Conservation (phyloP, 2,329 filamentous ascomycete species). For the Paraconiothyrium sp. region DNA sequence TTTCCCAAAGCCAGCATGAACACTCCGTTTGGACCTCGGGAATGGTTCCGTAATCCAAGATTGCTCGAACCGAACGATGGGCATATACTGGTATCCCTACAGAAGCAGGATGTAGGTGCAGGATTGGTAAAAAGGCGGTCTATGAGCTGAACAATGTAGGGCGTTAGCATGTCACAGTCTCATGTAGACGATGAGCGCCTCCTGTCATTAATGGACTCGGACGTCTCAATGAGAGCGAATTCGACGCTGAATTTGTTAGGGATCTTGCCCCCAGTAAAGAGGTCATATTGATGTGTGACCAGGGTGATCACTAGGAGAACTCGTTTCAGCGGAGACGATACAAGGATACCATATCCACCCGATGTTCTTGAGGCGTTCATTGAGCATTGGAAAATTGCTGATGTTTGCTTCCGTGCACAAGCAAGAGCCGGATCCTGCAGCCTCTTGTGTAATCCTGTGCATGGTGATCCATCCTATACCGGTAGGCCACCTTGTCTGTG, state of each 20-base stretch:
- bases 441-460: not conserved
- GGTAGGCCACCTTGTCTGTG: not conserved
- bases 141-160: not conserved
- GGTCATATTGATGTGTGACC: not conserved
- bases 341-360: not conserved
- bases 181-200: not conserved
- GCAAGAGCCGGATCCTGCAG: slow-evolving; percentile 5
- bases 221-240: not conserved
- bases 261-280: too few relatives aligned
- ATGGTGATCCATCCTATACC: not conserved
- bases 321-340: not conserved
- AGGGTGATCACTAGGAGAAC: slow-evolving; percentile 1
- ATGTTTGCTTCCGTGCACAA: not conserved
- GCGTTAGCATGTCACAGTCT: not conserved
- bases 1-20: not conserved
- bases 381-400: slow-evolving; percentile 1
- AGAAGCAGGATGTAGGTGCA: not conserved
- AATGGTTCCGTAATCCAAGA: not conserved
- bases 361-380: not conserved
- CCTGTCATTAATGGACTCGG: not conserved
- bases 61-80: slow-evolving; percentile 7
- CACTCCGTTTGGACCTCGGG: not conserved
- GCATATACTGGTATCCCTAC: not conserved
- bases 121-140: not conserved
- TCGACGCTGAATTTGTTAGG: slow-evolving; percentile 4